Percentiles rank a stretch among this genome's conserved stretches.
Evolutionary conservation across 257 asterid genomes (phyloP).

Genomic region (Scutellaria barbata): DNA sequence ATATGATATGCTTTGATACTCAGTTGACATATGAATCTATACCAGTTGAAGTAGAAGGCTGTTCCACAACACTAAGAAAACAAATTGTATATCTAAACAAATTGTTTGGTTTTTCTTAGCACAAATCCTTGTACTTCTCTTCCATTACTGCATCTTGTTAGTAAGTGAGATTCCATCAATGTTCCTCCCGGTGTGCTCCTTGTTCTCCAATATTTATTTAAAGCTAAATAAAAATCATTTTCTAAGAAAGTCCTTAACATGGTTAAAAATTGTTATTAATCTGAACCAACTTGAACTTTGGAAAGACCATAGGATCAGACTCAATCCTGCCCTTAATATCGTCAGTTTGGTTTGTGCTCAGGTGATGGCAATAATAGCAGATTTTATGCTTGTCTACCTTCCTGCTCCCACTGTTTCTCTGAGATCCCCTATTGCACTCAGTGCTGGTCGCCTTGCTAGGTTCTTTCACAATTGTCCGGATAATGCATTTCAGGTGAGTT

Average conservation of each 20-base stretch:
- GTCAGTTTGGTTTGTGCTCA: constrained; percentile 37
- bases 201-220: too few species aligned
- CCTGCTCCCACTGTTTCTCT: constrained; percentile 99
- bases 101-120: too few species aligned
- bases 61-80: not conserved
- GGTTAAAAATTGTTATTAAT: not conserved
- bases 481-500: constrained; percentile 84
- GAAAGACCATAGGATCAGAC: not conserved
- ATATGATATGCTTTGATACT: not conserved
- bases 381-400: constrained; percentile 96
- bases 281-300: not conserved
- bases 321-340: constrained; percentile 7
- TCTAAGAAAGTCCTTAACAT: not conserved
- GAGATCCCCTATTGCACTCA: constrained; percentile 64
- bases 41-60: not conserved
- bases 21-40: not conserved
- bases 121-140: too few species aligned
- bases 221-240: not conserved
- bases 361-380: constrained; percentile 97
- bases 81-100: not conserved
- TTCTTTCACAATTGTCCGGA: constrained; percentile 87
- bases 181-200: too few species aligned
- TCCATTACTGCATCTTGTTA: too few species aligned
- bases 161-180: too few species aligned
- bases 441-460: constrained; percentile 79